Conservation (phyloP, 164 flowering plant species). For the Sextonia rubra region DNA sequence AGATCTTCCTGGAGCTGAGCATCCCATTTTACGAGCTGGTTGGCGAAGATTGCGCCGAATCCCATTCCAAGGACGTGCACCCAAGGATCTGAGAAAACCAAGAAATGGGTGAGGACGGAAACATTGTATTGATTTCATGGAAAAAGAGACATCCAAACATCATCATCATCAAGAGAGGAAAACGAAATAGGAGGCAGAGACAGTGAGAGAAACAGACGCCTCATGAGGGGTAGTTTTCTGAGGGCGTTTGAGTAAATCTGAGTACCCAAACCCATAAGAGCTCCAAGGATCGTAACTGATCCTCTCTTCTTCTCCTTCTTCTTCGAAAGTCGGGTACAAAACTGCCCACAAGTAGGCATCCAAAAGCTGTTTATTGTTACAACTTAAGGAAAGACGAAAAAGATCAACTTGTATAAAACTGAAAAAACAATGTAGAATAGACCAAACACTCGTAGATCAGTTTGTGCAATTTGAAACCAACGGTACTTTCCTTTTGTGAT, state of each 20-base stretch:
- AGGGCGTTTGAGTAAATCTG: conserved; percentile 96
- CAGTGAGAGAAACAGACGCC: conserved; percentile 44
- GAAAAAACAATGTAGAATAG: no score
- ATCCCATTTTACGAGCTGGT: conserved; percentile 90
- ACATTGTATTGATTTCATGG: neutral
- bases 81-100: conserved; percentile 74
- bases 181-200: neutral
- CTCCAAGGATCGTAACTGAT: conserved; percentile 77
- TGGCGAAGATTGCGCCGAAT: conserved; percentile 67
- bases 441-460: no score
- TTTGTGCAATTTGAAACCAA: no score
- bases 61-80: conserved; percentile 94
- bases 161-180: neutral
- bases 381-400: no score
- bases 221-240: conserved; percentile 92
- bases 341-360: no score
- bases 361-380: no score
- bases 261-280: conserved; percentile 76
- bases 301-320: neutral
- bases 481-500: no score
- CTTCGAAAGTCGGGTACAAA: no score
- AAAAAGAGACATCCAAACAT: no score
- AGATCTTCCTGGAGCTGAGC: conserved; percentile 78
- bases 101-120: neutral
- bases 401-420: no score